Evolutionary conservation across 78 protist species (phyloP), one percentile per base, ranked within the genome.

Genomic region (Andalucia godoyi): DNA sequence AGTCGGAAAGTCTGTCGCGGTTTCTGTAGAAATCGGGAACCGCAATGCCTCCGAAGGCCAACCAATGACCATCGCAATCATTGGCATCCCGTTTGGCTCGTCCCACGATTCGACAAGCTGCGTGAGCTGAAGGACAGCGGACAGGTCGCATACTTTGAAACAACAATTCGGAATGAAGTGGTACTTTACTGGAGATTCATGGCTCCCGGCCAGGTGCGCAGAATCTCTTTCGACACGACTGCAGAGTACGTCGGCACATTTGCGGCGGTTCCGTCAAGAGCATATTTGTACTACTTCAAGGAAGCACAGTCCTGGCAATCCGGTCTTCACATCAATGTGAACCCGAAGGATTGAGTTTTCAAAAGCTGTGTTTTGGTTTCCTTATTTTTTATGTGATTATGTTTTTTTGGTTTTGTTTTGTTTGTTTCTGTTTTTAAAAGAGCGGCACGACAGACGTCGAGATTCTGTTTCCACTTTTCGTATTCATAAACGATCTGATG

Each of bases 121-220:
- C 59, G 17, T 1, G 74, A 69, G 45, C 45, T 57, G 13, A 45
- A 17, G 30, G 25, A 37, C 10, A 3, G 23, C 23, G 18, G 33
- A n/a, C 50, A 3, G 32, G 6, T 69, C 9, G 2, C 69, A 9
- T 29, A 23, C 50, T 69, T 18, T 12, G 74, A 69, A 45, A 25
- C 41, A 21, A 3, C n/a, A 13, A 66, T 43, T 1, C 57, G 67
- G n/a, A n/a, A n/a, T n/a, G 64, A 64, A 21, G 74, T 69, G 39
- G 66, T 69, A 25, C 50, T 69, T 18, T 69, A 69, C 50, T 69
- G 74, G 74, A 64, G 74, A 36, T 17, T 40, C 7, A 15, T 69
- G 4, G 69, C 43, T 15, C 74, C 74, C 27, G 33, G 6, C 3
- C 37, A 29, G 1, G 4, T 32, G 23, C 38, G 53, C 32, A n/a